Evolutionary conservation across 306 rosid genomes (phyloP).

Genomic region (Vicia faba): DNA sequence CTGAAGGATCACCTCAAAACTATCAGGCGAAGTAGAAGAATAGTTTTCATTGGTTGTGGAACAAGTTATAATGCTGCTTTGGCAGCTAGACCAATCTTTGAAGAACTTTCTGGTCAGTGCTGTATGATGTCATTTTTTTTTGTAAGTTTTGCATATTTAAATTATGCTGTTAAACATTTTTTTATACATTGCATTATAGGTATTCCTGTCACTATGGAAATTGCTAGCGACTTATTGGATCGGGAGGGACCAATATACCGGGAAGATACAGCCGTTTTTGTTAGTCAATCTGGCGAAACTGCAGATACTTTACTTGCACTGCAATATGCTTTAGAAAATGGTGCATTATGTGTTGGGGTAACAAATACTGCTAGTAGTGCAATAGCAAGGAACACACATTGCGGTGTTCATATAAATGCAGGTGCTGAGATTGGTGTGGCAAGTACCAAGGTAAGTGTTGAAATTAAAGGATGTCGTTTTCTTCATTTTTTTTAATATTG

Average conservation of each 20-base stretch:
- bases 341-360: constrained; percentile 95
- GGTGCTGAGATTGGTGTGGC: constrained; percentile 99
- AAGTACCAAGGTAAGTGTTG: constrained; percentile 85
- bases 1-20: constrained; percentile 96
- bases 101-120: constrained; percentile 92
- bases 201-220: constrained; percentile 96
- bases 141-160: constrained; percentile 28
- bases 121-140: constrained; percentile 32
- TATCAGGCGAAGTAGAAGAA: constrained; percentile 92
- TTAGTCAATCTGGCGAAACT: constrained; percentile 99
- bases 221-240: constrained; percentile 97
- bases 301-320: constrained; percentile 90
- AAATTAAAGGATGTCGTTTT: constrained; percentile 20
- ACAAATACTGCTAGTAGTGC: constrained; percentile 96
- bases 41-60: constrained; percentile 93
- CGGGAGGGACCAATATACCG: constrained; percentile 93
- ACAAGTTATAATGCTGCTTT: constrained; percentile 98
- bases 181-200: constrained; percentile 53
- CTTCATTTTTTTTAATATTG: constrained; percentile 29
- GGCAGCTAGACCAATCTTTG: constrained; percentile 96
- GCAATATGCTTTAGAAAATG: constrained; percentile 92
- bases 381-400: constrained; percentile 91
- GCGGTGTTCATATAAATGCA: constrained; percentile 98
- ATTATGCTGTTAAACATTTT: constrained; percentile 22
- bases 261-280: constrained; percentile 97